phyloP scores from a whole-genome alignment of 2,329 filamentous ascomycete genomes.

The Corynespora cassiicola region DNA sequence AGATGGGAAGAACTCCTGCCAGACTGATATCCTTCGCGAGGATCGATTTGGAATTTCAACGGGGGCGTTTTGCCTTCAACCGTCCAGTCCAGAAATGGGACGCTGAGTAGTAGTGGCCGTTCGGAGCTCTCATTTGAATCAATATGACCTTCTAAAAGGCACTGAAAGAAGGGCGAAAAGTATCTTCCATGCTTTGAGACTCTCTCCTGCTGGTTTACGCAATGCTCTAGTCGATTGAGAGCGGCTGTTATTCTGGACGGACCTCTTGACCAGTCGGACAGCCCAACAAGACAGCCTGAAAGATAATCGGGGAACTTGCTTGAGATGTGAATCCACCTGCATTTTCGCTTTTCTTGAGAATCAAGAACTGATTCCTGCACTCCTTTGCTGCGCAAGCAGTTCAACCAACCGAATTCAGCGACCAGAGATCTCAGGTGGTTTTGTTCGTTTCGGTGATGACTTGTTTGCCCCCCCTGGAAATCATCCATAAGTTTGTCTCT shows the following conservation, averaged over 20 bases:
- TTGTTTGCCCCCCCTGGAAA: conserved; percentile 24
- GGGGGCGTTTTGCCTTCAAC: conserved; percentile 46
- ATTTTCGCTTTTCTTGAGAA: conserved; percentile 35
- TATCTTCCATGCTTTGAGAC: conserved; percentile 54
- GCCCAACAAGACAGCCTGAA: conserved; percentile 36
- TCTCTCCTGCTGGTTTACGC: conserved; percentile 47
- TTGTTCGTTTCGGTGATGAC: conserved; percentile 45
- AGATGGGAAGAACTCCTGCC: conserved; percentile 47
- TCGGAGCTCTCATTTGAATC: conserved; percentile 11
- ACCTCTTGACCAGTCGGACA: conserved; percentile 38
- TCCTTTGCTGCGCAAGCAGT: conserved; percentile 39
- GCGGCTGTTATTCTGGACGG: conserved; percentile 20
- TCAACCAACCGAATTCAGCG: conserved; percentile 52
- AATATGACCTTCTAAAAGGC: conserved; percentile 25
- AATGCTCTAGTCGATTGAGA: conserved; percentile 43
- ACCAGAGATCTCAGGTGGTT: conserved; percentile 41
- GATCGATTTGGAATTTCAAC: conserved; percentile 50
- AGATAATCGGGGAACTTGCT: conserved; percentile 50
- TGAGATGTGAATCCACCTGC: conserved; percentile 52
- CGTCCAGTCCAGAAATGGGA: conserved; percentile 52
- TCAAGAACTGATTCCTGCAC: conserved; percentile 39
- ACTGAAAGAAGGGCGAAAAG: conserved; percentile 50
- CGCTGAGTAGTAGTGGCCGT: conserved; percentile 47
- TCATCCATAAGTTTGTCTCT: conserved; percentile 27
- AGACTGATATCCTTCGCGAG: conserved; percentile 48